Percentiles rank a stretch among this genome's conserved stretches.
phyloP scores from a whole-genome alignment of 192 early-diverging fungal genomes.

The Gonapodya prolifera region DNA sequence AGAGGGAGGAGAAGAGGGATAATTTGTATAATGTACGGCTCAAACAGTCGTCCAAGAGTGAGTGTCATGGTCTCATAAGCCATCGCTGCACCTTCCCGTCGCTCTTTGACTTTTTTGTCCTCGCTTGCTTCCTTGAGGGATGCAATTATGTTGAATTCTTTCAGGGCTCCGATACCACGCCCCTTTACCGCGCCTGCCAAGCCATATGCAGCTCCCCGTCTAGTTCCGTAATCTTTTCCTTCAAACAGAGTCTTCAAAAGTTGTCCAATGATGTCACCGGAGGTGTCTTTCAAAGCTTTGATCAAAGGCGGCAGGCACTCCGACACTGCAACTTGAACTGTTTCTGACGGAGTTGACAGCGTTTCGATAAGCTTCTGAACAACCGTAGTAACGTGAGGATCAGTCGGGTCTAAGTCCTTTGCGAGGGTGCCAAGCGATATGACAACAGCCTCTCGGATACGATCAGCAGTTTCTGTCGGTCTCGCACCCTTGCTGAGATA shows the following conservation, averaged over 20 bases:
- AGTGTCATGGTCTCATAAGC: slow-evolving; percentile 81
- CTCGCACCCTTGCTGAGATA: slow-evolving; percentile 61
- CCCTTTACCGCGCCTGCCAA: slow-evolving; percentile 90
- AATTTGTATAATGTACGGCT: slow-evolving; percentile 93
- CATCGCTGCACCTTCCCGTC: slow-evolving; percentile 85
- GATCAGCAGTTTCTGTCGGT: slow-evolving; percentile 65
- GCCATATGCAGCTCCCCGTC: slow-evolving; percentile 91
- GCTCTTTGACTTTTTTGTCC: slow-evolving; percentile 58
- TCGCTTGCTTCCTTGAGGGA: slow-evolving; percentile 69
- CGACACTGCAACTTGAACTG: slow-evolving; percentile 85
- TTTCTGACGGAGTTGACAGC: slow-evolving; percentile 82
- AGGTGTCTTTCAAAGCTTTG: slow-evolving; percentile 53
- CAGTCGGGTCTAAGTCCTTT: slow-evolving; percentile 62
- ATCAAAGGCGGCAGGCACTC: slow-evolving; percentile 88
- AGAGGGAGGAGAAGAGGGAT: slow-evolving; percentile 74
- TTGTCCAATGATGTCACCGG: slow-evolving; percentile 39
- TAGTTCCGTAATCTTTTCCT: slow-evolving; percentile 65
- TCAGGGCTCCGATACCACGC: slow-evolving; percentile 72
- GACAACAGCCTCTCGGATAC: slow-evolving; percentile 81
- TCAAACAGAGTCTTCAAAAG: slow-evolving; percentile 59
- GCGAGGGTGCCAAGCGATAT: slow-evolving; percentile 86
- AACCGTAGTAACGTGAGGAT: slow-evolving; percentile 61
- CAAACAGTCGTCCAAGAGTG: slow-evolving; percentile 68
- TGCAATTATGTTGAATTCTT: slow-evolving; percentile 68
- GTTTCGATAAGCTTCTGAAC: slow-evolving; percentile 81